Conservation (phyloP, 1,139 yeast genomes). For the Spathaspora sp. region DNA sequence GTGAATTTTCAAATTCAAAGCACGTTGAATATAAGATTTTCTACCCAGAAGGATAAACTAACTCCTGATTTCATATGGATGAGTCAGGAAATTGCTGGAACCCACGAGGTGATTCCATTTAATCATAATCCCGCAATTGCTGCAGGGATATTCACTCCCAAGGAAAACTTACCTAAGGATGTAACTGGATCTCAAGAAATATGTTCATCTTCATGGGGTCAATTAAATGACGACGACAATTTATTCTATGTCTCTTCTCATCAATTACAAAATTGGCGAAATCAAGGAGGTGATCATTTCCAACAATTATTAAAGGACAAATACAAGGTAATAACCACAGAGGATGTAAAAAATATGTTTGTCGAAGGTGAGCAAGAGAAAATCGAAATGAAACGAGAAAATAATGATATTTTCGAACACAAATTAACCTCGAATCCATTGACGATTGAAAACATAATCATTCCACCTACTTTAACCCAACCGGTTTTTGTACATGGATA, state of each 20-base stretch:
- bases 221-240: slow-evolving; percentile 24
- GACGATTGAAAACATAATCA: slow-evolving; percentile 20
- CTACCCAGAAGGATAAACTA: slow-evolving; percentile 13
- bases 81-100: slow-evolving; percentile 34
- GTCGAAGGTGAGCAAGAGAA: slow-evolving; percentile 7
- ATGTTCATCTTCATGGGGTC: slow-evolving; percentile 44
- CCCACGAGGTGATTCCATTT: slow-evolving; percentile 21
- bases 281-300: slow-evolving; percentile 16
- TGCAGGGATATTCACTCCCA: slow-evolving; percentile 36
- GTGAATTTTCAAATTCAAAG: slow-evolving; percentile 27
- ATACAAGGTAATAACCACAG: slow-evolving; percentile 11
- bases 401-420: slow-evolving; percentile 10
- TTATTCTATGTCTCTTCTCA: slow-evolving; percentile 34
- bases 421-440: slow-evolving; percentile 20
- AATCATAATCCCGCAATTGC: slow-evolving; percentile 28
- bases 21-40: slow-evolving; percentile 23
- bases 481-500: slow-evolving; percentile 16
- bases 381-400: slow-evolving; percentile 5
- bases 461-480: slow-evolving; percentile 21
- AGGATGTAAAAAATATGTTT: slow-evolving; percentile 12
- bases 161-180: slow-evolving; percentile 17
- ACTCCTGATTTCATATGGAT: slow-evolving; percentile 34
- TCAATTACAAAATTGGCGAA: slow-evolving; percentile 33
- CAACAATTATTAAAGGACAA: slow-evolving; percentile 16
- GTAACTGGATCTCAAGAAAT: slow-evolving; percentile 29